phyloP scores from a whole-genome alignment of 2,329 filamentous ascomycete genomes.

The Stenocarpella maydis region DNA sequence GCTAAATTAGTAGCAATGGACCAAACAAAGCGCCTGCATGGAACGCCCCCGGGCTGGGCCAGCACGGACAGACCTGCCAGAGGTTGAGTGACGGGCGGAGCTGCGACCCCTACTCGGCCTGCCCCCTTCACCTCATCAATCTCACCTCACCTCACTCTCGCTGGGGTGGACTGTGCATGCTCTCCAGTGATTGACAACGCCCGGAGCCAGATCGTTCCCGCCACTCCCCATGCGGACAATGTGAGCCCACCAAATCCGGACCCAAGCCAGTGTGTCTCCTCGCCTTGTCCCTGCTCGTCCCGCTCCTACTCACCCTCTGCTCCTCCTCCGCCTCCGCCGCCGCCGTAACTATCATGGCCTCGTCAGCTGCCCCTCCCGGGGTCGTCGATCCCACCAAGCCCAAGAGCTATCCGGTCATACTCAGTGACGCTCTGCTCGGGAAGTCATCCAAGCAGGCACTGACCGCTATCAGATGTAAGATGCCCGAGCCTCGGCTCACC shows the following conservation, averaged over 20 bases:
- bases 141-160: no score
- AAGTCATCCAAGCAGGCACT: constrained; percentile 65
- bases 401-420: constrained; percentile 69
- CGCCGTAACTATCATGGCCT: constrained; percentile 40
- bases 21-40: constrained; percentile 24
- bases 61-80: constrained; percentile 11
- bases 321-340: no score
- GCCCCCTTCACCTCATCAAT: no score
- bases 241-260: constrained; percentile 4
- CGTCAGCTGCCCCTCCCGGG: constrained; percentile 37
- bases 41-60: constrained; percentile 15
- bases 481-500: background rate
- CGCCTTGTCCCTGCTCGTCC: background rate
- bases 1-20: constrained; percentile 7
- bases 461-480: constrained; percentile 67
- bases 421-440: constrained; percentile 68
- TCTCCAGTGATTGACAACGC: constrained; percentile 2
- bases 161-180: background rate
- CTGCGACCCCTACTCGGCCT: background rate
- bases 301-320: background rate
- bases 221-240: background rate
- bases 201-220: background rate
- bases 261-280: constrained; percentile 19
- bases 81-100: constrained; percentile 2
- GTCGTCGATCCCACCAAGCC: constrained; percentile 67